phyloP scores from a whole-genome alignment of 176 grass and related monocot species.

The Bromus sterilis region DNA sequence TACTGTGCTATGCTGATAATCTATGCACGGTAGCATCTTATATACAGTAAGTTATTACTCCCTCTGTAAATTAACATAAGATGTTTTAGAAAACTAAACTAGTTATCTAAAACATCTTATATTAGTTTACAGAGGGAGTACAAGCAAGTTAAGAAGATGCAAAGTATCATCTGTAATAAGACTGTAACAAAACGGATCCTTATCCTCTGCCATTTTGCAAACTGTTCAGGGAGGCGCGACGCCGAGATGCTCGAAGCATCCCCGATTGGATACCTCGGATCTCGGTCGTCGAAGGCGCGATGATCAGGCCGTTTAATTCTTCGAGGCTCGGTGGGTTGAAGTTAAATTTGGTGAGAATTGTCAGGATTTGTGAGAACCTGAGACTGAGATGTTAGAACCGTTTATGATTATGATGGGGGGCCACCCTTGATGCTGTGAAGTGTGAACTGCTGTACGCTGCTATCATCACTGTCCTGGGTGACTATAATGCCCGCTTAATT shows the following conservation, averaged over 20 bases:
- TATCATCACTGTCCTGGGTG: not conserved
- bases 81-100: too few relatives aligned
- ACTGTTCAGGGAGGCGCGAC: not conserved
- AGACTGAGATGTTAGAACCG: not conserved
- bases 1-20: not conserved
- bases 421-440: not conserved
- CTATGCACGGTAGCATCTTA: not conserved
- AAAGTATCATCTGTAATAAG: not conserved
- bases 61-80: too few relatives aligned
- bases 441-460: not conserved
- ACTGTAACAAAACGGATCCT: not conserved
- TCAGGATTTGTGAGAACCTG: not conserved
- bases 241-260: not conserved
- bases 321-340: not conserved
- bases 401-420: not conserved
- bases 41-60: too few relatives aligned
- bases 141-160: not conserved
- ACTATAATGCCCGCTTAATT: not conserved
- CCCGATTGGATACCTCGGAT: not conserved
- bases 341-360: not conserved
- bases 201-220: not conserved
- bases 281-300: not conserved
- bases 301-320: not conserved
- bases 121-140: too few relatives aligned
- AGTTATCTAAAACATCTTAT: too few relatives aligned